Conservation (phyloP, 805 yeast genomes). For the Monosporozyma unispora region DNA sequence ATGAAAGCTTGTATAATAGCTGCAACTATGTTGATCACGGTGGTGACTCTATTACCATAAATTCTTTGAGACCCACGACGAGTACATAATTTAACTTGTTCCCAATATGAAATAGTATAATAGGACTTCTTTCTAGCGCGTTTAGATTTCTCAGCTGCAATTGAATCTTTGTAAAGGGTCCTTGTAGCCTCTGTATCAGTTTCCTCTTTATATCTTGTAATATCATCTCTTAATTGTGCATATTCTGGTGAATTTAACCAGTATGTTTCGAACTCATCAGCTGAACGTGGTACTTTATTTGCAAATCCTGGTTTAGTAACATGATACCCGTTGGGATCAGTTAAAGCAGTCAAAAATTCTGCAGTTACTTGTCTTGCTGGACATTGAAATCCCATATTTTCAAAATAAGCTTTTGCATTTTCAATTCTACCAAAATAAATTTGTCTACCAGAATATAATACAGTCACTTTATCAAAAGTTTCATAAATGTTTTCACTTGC, state of each 20-base stretch:
- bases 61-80: slow-evolving; percentile 48
- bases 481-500: slow-evolving; percentile 48
- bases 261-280: slow-evolving; percentile 45
- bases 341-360: slow-evolving; percentile 50
- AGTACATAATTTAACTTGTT: slow-evolving; percentile 44
- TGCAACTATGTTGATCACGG: slow-evolving; percentile 23
- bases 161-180: slow-evolving; percentile 24
- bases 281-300: slow-evolving; percentile 42
- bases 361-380: slow-evolving; percentile 56
- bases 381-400: slow-evolving; percentile 46
- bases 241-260: slow-evolving; percentile 37
- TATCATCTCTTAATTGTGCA: slow-evolving; percentile 32
- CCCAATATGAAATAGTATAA: slow-evolving; percentile 25
- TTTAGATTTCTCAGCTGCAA: slow-evolving; percentile 25
- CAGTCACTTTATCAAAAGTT: slow-evolving; percentile 45
- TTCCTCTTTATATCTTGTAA: slow-evolving; percentile 31
- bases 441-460: slow-evolving; percentile 45
- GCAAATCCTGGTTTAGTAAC: slow-evolving; percentile 36
- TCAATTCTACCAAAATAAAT: slow-evolving; percentile 46
- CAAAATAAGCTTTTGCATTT: slow-evolving; percentile 43
- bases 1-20: slow-evolving; percentile 49
- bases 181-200: slow-evolving; percentile 29
- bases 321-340: slow-evolving; percentile 45
- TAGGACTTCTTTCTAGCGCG: slow-evolving; percentile 15
- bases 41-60: slow-evolving; percentile 49